Evolutionary conservation across 768 basidiomycete genomes (phyloP), one percentile per base, ranked within the genome.

Genomic region (Lentinula detonsa): DNA sequence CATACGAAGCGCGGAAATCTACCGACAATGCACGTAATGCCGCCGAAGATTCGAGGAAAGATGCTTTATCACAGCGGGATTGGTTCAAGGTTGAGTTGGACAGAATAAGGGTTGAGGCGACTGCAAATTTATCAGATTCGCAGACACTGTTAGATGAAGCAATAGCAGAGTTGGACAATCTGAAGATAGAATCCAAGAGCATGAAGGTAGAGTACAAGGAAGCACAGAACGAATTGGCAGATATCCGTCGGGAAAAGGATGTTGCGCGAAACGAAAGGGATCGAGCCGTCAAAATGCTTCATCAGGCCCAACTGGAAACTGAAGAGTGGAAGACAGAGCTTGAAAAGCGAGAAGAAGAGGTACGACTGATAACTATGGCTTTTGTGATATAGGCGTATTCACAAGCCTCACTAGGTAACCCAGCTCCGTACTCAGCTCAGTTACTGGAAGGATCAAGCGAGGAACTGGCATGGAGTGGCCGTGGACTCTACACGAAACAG

Each of bases 361-460:
- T 87, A 66, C 66, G 85, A 54, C 18, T 48, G 16, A 11, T 28
- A 8, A 21, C 28, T 43, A 33, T 4, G 4, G 46, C 9, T 13
- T 2, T 10, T n/a, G 7, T 42, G 6, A 6, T 18, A 10, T 16
- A 18, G 16, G 59, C 88, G 84, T 55, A 71, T 77, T 7, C 83
- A 86, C 65, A 83, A 88, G 64, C 73, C 76, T 13, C 84, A 87
- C 53, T 83, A 83, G 5, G 84, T 88, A 57, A 69, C 77, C 1
- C 85, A 84, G 58, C 76, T 90, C 34, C 81, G 83, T 28, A 79
- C 86, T 53, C 88, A 92, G 68, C 76, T 82, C 0, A 74, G 72
- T 0, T 87, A 90, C 57, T 90, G 88, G 87, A 90, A 89, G 70
- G 83, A 86, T 54, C 90, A 91, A 65, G 82, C 88, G 0, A 76